Evolutionary conservation across 2,329 filamentous ascomycete genomes (phyloP).

Genomic region (Phyllachora maydis): DNA sequence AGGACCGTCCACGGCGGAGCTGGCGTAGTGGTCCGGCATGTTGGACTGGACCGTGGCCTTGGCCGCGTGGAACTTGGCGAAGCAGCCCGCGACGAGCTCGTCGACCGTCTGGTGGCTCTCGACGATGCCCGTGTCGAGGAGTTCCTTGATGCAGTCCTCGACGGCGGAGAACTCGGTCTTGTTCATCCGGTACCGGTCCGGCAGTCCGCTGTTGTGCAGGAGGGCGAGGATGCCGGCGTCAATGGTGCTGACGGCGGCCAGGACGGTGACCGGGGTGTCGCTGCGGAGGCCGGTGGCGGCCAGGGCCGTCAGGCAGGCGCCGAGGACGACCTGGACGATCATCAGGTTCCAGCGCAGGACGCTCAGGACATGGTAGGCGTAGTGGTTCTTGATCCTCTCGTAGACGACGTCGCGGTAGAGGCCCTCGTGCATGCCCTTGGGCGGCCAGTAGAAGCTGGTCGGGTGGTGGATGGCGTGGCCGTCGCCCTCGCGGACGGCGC

Average conservation of each 20-base stretch:
- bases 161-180: conserved; percentile 25
- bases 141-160: conserved; percentile 24
- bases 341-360: conserved; percentile 22
- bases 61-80: conserved; percentile 20
- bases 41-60: conserved; percentile 25
- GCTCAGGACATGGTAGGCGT: conserved; percentile 20
- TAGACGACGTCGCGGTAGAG: conserved; percentile 25
- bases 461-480: conserved; percentile 19
- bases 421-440: conserved; percentile 23
- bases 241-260: conserved; percentile 27
- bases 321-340: conserved; percentile 25
- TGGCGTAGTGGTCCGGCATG: conserved; percentile 14
- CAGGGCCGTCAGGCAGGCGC: conserved; percentile 26
- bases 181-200: conserved; percentile 27
- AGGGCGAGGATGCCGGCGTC: conserved; percentile 27
- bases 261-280: conserved; percentile 22
- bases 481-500: conserved; percentile 23
- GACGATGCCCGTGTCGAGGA: conserved; percentile 25
- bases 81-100: conserved; percentile 25
- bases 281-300: conserved; percentile 17
- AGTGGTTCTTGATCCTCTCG: conserved; percentile 21
- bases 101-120: conserved; percentile 19
- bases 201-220: conserved; percentile 30
- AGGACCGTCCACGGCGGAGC: not conserved
- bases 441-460: conserved; percentile 20